A percentile compares a stretch with the other conserved stretches of the same genome.
These are phyloP conservation scores for Nemania sp. DNA, from an alignment of 2,329 filamentous ascomycete species.

Conservation along the genomic window DNA sequence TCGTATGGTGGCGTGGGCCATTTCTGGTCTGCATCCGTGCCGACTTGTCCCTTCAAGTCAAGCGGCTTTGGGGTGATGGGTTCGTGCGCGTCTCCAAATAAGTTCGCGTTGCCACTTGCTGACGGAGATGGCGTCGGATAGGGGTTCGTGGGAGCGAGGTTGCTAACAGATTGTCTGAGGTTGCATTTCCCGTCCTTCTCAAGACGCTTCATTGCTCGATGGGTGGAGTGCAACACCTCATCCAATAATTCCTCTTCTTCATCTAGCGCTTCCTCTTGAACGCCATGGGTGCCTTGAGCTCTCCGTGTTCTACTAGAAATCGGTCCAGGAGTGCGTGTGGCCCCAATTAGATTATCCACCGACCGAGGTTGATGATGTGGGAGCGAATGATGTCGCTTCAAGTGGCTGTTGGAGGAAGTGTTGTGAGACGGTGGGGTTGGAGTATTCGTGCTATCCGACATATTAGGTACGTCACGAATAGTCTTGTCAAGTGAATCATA, in stretches of 20 bases:
- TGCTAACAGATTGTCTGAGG: slow-evolving; percentile 67
- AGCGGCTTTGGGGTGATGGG: slow-evolving; percentile 70
- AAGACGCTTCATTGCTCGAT: slow-evolving; percentile 73
- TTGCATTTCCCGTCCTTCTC: slow-evolving; percentile 58
- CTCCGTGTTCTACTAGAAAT: slow-evolving; percentile 81
- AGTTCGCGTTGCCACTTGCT: slow-evolving; percentile 76
- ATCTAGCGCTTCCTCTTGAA: slow-evolving; percentile 90
- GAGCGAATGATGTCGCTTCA: slow-evolving; percentile 69
- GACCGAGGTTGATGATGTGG: slow-evolving; percentile 67
- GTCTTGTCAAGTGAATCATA: slow-evolving; percentile 66
- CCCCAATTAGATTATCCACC: slow-evolving; percentile 65
- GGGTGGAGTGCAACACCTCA: slow-evolving; percentile 80
- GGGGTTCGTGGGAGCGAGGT: slow-evolving; percentile 63
- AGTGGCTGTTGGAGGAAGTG: slow-evolving; percentile 52
- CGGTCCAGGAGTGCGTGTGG: slow-evolving; percentile 60
- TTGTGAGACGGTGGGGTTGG: slow-evolving; percentile 61
- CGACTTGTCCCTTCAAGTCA: slow-evolving; percentile 63
- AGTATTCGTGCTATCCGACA: slow-evolving; percentile 49
- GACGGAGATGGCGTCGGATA: slow-evolving; percentile 75
- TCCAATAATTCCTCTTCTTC: slow-evolving; percentile 96
- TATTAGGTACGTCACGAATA: slow-evolving; percentile 58
- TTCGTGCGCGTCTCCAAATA: slow-evolving; percentile 71
- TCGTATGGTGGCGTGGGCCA: slow-evolving; percentile 97
- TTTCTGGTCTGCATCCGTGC: slow-evolving; percentile 61
- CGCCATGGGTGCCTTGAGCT: slow-evolving; percentile 74